Percentiles rank a stretch among this genome's conserved stretches.
These are phyloP conservation scores for Hydrangea macrophylla DNA, from an alignment of 148 eudicot species.

Conservation along the genomic window DNA sequence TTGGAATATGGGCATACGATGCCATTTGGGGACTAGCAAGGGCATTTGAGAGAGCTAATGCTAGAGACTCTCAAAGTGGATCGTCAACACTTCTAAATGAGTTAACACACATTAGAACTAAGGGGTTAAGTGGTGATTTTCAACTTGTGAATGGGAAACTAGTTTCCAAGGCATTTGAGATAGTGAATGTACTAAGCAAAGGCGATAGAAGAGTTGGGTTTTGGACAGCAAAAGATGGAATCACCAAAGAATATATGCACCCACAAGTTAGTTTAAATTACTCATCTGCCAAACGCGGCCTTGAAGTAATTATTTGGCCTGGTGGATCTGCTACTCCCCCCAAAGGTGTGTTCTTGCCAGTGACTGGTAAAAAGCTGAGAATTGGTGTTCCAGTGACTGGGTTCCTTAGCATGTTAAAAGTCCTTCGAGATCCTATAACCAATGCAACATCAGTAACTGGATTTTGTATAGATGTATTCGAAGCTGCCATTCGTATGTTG, in stretches of 20 bases:
- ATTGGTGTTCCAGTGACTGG: conserved; percentile 12
- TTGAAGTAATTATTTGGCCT: conserved; percentile 28
- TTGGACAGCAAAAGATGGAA: conserved; percentile 17
- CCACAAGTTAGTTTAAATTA: neutral
- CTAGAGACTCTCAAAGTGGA: conserved; percentile 10
- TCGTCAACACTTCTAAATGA: conserved; percentile 6
- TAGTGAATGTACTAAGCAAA: conserved; percentile 18
- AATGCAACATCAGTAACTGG: conserved; percentile 19
- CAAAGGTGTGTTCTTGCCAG: conserved; percentile 10
- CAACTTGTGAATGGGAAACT: conserved; percentile 13
- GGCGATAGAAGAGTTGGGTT: conserved; percentile 23
- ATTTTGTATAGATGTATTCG: conserved; percentile 24
- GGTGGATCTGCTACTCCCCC: conserved; percentile 23
- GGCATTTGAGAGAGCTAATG: conserved; percentile 6
- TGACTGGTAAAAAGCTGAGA: conserved; percentile 13
- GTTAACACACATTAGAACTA: conserved; percentile 2
- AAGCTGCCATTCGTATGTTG: conserved; percentile 17
- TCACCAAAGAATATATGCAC: neutral
- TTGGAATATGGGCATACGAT: conserved; percentile 26
- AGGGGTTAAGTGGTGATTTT: conserved; percentile 19
- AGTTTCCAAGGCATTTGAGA: conserved; percentile 10
- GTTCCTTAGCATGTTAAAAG: conserved; percentile 9
- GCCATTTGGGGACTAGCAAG: conserved; percentile 21
- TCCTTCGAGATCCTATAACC: neutral
- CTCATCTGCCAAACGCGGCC: neutral